These are phyloP conservation scores for Psilocybe azurescens DNA, from an alignment of 768 basidiomycete species.

Conservation along the genomic window DNA sequence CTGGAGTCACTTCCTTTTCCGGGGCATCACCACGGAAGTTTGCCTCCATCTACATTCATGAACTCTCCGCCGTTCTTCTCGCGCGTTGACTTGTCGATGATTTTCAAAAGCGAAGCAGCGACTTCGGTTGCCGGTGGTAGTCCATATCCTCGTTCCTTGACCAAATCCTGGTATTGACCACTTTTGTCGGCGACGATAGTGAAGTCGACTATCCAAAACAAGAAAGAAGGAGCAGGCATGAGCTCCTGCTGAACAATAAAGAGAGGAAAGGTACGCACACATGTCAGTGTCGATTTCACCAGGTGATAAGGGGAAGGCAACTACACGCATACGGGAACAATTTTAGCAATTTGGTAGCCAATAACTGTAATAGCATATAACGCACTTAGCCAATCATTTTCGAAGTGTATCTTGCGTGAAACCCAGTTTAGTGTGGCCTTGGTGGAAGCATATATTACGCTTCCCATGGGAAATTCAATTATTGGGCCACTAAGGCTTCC, in stretches of 20 bases:
- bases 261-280: neutral
- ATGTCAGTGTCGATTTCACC: neutral
- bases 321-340: neutral
- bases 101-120: neutral
- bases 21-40: neutral
- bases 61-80: neutral
- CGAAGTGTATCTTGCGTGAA: constrained; percentile 14
- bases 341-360: too few species aligned
- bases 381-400: constrained; percentile 17
- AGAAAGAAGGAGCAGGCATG: too few species aligned
- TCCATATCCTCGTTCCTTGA: too few species aligned
- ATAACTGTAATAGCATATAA: neutral
- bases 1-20: too few species aligned
- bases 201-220: too few species aligned
- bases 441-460: constrained; percentile 1
- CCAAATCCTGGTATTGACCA: too few species aligned
- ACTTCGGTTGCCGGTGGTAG: neutral
- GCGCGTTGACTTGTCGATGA: neutral
- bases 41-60: neutral
- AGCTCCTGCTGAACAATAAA: too few species aligned
- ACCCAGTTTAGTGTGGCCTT: constrained; percentile 15
- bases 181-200: too few species aligned
- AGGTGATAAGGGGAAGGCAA: neutral
- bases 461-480: neutral
- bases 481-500: neutral